Evolutionary conservation across 345 rosid species (phyloP), one percentile per base, ranked within the genome.

Genomic region (Ceriops decandra): DNA sequence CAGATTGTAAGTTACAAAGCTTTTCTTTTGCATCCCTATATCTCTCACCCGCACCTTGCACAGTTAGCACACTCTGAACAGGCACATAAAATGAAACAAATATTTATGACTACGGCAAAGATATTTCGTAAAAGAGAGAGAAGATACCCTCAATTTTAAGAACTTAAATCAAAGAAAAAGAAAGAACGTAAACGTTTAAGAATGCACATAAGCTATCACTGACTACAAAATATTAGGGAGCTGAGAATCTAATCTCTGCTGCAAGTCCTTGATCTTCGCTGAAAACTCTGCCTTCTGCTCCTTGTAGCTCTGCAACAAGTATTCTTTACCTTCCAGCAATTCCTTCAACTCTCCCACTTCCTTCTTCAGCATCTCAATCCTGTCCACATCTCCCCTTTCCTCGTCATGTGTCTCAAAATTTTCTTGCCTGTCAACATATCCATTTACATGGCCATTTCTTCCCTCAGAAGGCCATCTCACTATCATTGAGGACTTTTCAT

Each of bases 191-290:
- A 28, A 28, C 30, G 3, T 24, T 24, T 28, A 84, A 85, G 86
- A 89, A 84, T 92, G 75, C 91, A 90, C 95, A 90, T 64, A 74
- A 64, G 75, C 85, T 80, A 80, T 70, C 24, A n/a, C n/a, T 52
- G 76, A 82, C 96, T 95, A 95, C 87, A 91, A 91, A 79, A 95
- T 90, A 74, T 82, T 81, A 21, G 93, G 99, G n/a, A 95, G 85
- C 81, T 88, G 97, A 28, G 77, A 83, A 68, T 90, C 93, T 85
- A 95, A 72, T 86, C 96, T 90, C 72, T 81, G 85, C 81, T 88
- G 95, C 86, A 95, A 63, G 80, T 91, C 96, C 79, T 78, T 87
- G 5, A 95, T 58, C 86, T 88, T 91, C 83, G 83, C 28, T 6
- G 92, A 81, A 24, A 91, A 92, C 86, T 95, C 97, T 0, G 80